phyloP scores from a whole-genome alignment of 208 protist species.

The Naegleria gruberi region DNA sequence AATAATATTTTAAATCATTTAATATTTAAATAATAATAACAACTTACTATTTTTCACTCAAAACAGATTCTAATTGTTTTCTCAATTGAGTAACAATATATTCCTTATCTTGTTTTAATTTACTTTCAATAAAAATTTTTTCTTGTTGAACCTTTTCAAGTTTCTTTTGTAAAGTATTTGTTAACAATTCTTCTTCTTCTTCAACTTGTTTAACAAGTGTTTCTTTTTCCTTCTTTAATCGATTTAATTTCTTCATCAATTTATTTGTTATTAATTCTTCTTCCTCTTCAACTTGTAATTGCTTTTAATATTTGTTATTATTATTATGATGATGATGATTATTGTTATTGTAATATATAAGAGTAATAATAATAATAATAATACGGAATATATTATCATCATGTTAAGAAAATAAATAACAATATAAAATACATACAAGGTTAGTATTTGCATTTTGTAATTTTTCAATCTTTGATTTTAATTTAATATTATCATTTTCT shows the following conservation, averaged over 20 bases:
- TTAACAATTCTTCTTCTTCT: slow-evolving; percentile 60
- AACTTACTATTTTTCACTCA: slow-evolving; percentile 41
- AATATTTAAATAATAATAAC: not conserved
- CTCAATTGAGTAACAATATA: slow-evolving; percentile 57
- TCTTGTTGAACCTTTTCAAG: slow-evolving; percentile 42
- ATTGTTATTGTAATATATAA: too few relatives aligned
- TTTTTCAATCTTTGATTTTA: not conserved
- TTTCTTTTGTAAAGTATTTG: slow-evolving; percentile 58
- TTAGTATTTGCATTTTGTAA: slow-evolving; percentile 3
- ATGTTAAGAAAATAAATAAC: not conserved
- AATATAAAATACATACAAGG: not conserved
- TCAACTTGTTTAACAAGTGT: slow-evolving; percentile 47
- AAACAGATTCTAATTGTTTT: slow-evolving; percentile 44
- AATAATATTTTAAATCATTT: not conserved
- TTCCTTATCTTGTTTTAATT: slow-evolving; percentile 52
- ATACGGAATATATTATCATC: too few relatives aligned
- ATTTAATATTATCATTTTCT: slow-evolving; percentile 7
- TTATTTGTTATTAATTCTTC: slow-evolving; percentile 60
- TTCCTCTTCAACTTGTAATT: slow-evolving; percentile 48
- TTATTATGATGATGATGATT: too few relatives aligned
- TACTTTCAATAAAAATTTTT: slow-evolving; percentile 49
- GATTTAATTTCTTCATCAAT: slow-evolving; percentile 54
- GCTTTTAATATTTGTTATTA: not conserved
- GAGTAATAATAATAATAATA: too few relatives aligned
- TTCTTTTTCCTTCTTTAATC: slow-evolving; percentile 57